Evolutionary conservation across 139 green algal species (phyloP), one percentile per base, ranked within the genome.

Genomic region (Dunaliella sp.): DNA sequence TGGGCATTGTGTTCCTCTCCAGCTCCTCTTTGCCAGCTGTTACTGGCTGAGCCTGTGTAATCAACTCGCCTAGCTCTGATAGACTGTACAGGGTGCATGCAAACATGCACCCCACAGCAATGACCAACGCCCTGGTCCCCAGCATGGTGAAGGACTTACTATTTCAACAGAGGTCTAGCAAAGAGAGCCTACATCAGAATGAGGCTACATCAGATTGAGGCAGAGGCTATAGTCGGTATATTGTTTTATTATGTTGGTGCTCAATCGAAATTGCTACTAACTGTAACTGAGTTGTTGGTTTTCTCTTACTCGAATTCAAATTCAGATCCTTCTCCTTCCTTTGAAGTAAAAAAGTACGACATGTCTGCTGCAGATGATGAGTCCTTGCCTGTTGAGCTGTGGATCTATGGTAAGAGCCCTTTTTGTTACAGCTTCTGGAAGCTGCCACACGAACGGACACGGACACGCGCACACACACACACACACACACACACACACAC

Each of bases 11-110:
- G n/a, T n/a, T n/a, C n/a, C n/a, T n/a, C n/a, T n/a, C n/a, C n/a
- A n/a, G n/a, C n/a, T n/a, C n/a, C n/a, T n/a, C n/a, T n/a, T n/a
- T n/a, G n/a, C n/a, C n/a, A n/a, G n/a, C n/a, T n/a, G n/a, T n/a
- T n/a, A n/a, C 83, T 22, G 33, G 3, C 0, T 80, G 77, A 7
- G 83, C 36, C 38, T 87, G 85, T 22, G 84, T 78, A 37, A 84
- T 88, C 85, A 92, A 57, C 0, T 38, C 38, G 32, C 89, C 83
- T 3, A 92, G 89, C 80, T 92, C 89, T 38, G 65, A 87, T 16
- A 92, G 37, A 1, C 85, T 89, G 38, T 89, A 86, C 28, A 92
- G 78, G 0, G 89, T 90, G 1, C 81, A 85, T 30, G 90, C 33
- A 37, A 89, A 57, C 25, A 87, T 89, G 31, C 89, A 81, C 36